Base-by-base conservation (phyloP, 495 filamentous ascomycete genomes). In the Penicillium goetzii region DNA sequence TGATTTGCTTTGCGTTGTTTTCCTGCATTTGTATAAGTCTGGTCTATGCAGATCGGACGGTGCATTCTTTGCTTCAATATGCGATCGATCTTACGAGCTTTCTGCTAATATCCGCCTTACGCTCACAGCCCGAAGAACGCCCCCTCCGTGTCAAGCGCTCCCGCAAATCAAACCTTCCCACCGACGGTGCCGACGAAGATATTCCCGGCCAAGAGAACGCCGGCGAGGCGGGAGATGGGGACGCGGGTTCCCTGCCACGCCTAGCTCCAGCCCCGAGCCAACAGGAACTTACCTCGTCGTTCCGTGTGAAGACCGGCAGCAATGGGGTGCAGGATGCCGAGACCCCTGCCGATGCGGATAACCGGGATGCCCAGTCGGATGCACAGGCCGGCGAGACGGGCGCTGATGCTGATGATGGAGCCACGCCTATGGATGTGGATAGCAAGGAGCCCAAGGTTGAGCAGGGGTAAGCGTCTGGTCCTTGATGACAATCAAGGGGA, bases 81-180 rank as follows among this genome's bases (percentile, higher is more conserved):
- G 3, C 0, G 26, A 32, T n/a, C n/a, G 30, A 33, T 53, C 0
- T 26, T 21, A 25, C 10, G 43, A 47, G 21, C 11, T 12, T 3
- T 8, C 6, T 55, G 52, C 28, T 36, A 36, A 55, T 2, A 7
- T 14, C 52, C 9, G 2, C 52, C 52, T 36, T 1, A 14, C 49
- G 4, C 14, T 21, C n/a, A n/a, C 12, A 96, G 92, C 92, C 92
- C 17, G 89, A 94, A 78, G 92, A 97, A 74, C 93, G 95, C 65
- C 93, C 93, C 17, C 82, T 97, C 55, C 90, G 93, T 60, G 87
- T 88, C 33, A 97, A 97, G 82, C 89, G 93, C 51, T 88, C 89
- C 34, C 90, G 81, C 36, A 84, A 84, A 58, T 78, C 75, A 17
- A 78, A 75, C 43, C 51, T 74, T 14, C 68, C 66, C 10, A 45